phyloP scores from a whole-genome alignment of 2,329 filamentous ascomycete genomes.

The Xylaria sp. region DNA sequence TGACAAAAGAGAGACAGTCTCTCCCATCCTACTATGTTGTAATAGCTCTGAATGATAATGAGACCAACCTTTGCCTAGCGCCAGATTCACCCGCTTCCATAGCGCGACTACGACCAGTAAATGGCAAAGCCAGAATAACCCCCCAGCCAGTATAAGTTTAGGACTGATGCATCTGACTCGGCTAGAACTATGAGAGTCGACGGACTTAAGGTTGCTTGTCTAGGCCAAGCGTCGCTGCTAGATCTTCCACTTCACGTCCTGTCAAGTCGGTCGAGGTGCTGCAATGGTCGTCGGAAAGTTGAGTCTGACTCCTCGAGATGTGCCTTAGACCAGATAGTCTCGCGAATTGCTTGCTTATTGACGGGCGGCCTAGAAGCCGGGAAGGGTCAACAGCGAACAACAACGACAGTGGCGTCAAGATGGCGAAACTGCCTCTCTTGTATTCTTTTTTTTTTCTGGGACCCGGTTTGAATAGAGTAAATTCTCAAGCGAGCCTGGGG shows the following conservation, averaged over 20 bases:
- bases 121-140: constrained; percentile 48
- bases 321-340: constrained; percentile 33
- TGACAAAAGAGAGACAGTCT: constrained; percentile 19
- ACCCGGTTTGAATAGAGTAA: constrained; percentile 43
- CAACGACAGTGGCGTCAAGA: constrained; percentile 44
- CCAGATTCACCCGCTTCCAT: constrained; percentile 54
- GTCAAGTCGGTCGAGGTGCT: constrained; percentile 19
- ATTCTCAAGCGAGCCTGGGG: constrained; percentile 32
- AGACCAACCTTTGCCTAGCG: constrained; percentile 53
- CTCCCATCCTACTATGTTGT: constrained; percentile 15
- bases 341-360: constrained; percentile 34
- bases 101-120: constrained; percentile 50
- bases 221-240: constrained; percentile 31
- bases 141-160: constrained; percentile 49
- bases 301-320: constrained; percentile 39
- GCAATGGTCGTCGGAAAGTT: constrained; percentile 30
- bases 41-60: constrained; percentile 39
- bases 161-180: constrained; percentile 51
- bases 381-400: constrained; percentile 36
- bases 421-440: constrained; percentile 43
- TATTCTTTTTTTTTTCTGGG: constrained; percentile 33
- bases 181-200: constrained; percentile 35
- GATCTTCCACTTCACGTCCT: constrained; percentile 23
- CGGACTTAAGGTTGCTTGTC: constrained; percentile 33
- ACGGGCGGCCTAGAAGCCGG: constrained; percentile 40